A percentile compares a stretch with the other conserved stretches of the same genome.
Evolutionary conservation across 2,329 filamentous ascomycete species (phyloP).

Genomic region (Pseudofabraea citricarpa): DNA sequence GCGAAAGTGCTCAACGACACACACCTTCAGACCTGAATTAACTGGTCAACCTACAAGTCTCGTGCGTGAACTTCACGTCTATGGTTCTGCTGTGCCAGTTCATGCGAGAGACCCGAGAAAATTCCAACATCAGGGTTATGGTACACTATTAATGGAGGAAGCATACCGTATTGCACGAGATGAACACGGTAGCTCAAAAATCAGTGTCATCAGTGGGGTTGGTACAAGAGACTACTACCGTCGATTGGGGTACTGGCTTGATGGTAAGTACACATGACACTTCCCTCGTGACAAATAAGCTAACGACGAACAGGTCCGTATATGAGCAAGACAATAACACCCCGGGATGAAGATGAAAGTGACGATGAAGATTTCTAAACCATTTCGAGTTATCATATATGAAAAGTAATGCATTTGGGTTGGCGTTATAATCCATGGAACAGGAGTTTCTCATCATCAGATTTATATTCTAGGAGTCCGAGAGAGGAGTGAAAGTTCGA

Average conservation of each 20-base stretch:
- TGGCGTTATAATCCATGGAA: too few species aligned
- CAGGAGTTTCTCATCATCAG: too few species aligned
- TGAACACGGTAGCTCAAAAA: constrained; percentile 90
- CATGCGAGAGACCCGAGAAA: constrained; percentile 93
- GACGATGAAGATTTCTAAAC: constrained; percentile 24
- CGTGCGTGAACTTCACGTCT: constrained; percentile 92
- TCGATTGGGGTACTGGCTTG: constrained; percentile 87
- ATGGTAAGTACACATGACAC: constrained; percentile 64
- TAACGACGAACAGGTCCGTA: constrained; percentile 21
- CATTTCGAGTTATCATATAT: too few species aligned
- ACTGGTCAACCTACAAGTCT: constrained; percentile 82
- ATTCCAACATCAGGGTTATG: constrained; percentile 97
- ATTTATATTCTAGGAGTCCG: too few species aligned
- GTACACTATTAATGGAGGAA: constrained; percentile 95
- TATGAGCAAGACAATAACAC: constrained; percentile 27
- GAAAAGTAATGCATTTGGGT: background rate
- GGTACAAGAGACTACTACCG: constrained; percentile 93
- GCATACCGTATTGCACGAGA: constrained; percentile 91
- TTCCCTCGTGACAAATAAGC: background rate
- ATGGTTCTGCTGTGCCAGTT: constrained; percentile 94
- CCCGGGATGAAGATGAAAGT: constrained; percentile 25
- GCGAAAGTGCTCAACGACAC: constrained; percentile 83
- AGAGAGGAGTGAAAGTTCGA: too few species aligned
- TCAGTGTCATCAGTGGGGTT: constrained; percentile 96
- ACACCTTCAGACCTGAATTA: constrained; percentile 89